Evolutionary conservation across 2,329 filamentous ascomycete species (phyloP), one percentile per base, ranked within the genome.

Genomic region (Aureobasidium leucospermi): DNA sequence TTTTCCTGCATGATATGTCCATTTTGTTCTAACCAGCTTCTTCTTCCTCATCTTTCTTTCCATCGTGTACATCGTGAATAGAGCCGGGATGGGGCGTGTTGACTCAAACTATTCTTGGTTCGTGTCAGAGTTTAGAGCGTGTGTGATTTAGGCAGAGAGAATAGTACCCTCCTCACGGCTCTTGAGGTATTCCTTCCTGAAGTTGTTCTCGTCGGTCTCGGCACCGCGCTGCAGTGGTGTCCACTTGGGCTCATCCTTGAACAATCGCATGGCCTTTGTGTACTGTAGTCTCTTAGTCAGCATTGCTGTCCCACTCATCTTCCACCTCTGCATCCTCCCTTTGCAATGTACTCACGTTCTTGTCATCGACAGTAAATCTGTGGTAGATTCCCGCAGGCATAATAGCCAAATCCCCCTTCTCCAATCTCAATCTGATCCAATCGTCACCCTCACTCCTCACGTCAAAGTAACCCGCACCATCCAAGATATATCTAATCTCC

Each of bases 231-330:
- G 96, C 65, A 99, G 75, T 13, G 94, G 89, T 38, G 91, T 97
- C 94, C 94, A 99, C 76, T 97, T 96, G 36, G 94, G 94, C 75
- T 97, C 92, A 65, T 97, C 94, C 78, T 97, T 92, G 83, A 97
- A 99, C 55, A 99, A 80, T 60, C 94, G 84, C 90, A 97, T 93
- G 13, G 94, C 94, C 71, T 95, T 89, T 65, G 96, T 90, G 70
- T 93, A 96, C 92, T 96, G 66, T 32, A 57, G 23, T 11, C 19
- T 11, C 4, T 38, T 1, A 1, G 31, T 56, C 29, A 56, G 41
- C 41, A 45, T n/a, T 29, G 1, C 13, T 42, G 6, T 41, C 6
- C 13, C 23, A 16, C 15, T 31, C 16, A 13, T 28, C 7, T 29
- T 10, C 8, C 52, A 4, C 31, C 5, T n/a, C 11, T n/a, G 10